Base-by-base conservation (phyloP, 106 monocot species). In the Acorus gramineus region DNA sequence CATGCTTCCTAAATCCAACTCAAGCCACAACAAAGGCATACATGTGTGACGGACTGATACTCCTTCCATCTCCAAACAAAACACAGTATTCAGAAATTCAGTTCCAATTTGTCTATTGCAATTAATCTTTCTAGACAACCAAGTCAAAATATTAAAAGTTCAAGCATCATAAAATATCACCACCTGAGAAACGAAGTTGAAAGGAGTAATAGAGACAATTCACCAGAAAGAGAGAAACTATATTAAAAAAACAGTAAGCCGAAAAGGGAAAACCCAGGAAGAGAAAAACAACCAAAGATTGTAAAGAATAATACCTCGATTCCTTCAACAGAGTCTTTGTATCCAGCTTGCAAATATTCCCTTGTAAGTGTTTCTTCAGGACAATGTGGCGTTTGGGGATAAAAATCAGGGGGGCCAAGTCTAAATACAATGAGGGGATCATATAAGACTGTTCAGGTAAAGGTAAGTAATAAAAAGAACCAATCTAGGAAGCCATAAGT, bases 281-380 rank as follows among this genome's bases (percentile, higher is more conserved):
- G 8, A 47, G 6, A 11, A 2, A 56, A 59, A 10, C 6, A 64
- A 11, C 7, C 6, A 64, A 2, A 63, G 11, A 71, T 60, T 4
- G 51, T 2, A 53, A 50, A 53, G 10, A 53, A 68, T 72, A 78
- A 69, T 45, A 91, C 96, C 96, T 96, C 96, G 57, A 96, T 91
- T 74, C 96, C 91, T 52, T 96, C 96, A 77, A 96, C 91, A 7
- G 85, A 87, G 72, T 91, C 96, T 60, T 96, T 91, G 76, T 96
- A 96, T 67, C 91, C 96, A 72, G 80, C 69, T 77, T 85, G 90
- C 49, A 88, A 68, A 73, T 91, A 96, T 63, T 91, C 96, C 76
- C 72, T 78, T 4, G 82, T 91, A 59, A 96, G 74, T 13, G 78
- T 91, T 64, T 96, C 96, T 83, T 96, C 96, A 47, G 87, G 90